Percentiles rank a stretch among this genome's conserved stretches.
Evolutionary conservation across 2,329 filamentous ascomycete species (phyloP).

Genomic region (Colletotrichum siamense): DNA sequence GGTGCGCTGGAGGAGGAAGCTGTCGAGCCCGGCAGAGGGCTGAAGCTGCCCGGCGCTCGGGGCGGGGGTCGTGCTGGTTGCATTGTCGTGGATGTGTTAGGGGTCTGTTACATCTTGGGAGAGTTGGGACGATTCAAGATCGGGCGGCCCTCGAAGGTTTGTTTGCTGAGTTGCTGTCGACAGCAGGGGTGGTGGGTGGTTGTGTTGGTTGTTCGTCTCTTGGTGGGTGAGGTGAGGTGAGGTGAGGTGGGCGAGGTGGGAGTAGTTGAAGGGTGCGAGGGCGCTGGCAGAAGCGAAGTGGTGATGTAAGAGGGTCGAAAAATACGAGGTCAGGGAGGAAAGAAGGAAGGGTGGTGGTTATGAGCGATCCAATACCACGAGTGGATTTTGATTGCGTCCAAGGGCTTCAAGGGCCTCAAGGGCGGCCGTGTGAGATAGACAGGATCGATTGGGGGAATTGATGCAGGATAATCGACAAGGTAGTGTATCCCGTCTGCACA

Average conservation of each 20-base stretch:
- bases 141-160: not conserved
- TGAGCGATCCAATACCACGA: not conserved
- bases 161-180: not conserved
- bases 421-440: conserved; percentile 3
- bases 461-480: not conserved
- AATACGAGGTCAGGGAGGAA: conserved; percentile 11
- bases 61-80: conserved; percentile 53
- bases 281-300: not conserved
- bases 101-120: conserved; percentile 49
- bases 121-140: conserved; percentile 21
- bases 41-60: conserved; percentile 62
- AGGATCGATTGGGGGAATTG: not conserved
- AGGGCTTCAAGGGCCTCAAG: not conserved
- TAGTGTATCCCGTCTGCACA: not conserved
- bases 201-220: not conserved
- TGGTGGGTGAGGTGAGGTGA: not conserved
- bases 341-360: conserved; percentile 5
- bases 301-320: conserved; percentile 3
- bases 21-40: conserved; percentile 47
- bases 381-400: conserved; percentile 2
- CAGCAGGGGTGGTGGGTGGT: not conserved
- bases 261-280: not conserved
- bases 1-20: conserved; percentile 29
- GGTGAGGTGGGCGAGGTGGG: not conserved
- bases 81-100: conserved; percentile 43